A percentile compares a stretch with the other conserved stretches of the same genome.
Conservation (phyloP, 805 yeast species). For the Yueomyces sinensis region DNA sequence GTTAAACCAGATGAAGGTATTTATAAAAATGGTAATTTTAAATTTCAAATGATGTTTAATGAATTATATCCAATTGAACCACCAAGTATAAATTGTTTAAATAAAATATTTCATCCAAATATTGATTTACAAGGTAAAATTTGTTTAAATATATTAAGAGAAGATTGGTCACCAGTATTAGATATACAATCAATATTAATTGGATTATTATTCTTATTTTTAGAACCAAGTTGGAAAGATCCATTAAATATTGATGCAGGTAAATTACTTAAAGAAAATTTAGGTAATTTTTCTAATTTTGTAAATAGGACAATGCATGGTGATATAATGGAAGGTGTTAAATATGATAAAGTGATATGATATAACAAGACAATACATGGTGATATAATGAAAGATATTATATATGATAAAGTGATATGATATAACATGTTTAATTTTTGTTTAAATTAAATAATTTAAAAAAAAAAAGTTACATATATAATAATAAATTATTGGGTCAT, state of each 20-base stretch:
- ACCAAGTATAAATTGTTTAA: constrained; percentile 64
- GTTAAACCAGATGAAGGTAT: constrained; percentile 20
- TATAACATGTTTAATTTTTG: too few species aligned
- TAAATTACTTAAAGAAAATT: constrained; percentile 33
- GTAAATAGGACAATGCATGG: constrained; percentile 65
- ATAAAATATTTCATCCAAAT: constrained; percentile 83
- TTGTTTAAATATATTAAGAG: constrained; percentile 80
- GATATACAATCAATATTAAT: constrained; percentile 69
- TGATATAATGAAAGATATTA: too few species aligned
- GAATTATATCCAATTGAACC: constrained; percentile 84
- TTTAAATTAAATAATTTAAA: too few species aligned
- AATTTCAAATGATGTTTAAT: constrained; percentile 51
- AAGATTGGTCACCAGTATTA: constrained; percentile 93
- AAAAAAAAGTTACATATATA: too few species aligned
- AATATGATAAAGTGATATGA: constrained; percentile 46
- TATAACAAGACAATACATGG: too few species aligned
- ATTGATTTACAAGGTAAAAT: constrained; percentile 85
- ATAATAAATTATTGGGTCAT: too few species aligned
- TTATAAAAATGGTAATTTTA: constrained; percentile 26
- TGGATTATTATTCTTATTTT: constrained; percentile 72
- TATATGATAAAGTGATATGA: too few species aligned
- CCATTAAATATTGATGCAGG: constrained; percentile 92
- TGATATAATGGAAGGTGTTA: constrained; percentile 39
- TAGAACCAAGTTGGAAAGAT: constrained; percentile 86
- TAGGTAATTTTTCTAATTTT: constrained; percentile 36